Conservation (phyloP, 2,329 filamentous ascomycete species). For the Orbilia javanica region DNA sequence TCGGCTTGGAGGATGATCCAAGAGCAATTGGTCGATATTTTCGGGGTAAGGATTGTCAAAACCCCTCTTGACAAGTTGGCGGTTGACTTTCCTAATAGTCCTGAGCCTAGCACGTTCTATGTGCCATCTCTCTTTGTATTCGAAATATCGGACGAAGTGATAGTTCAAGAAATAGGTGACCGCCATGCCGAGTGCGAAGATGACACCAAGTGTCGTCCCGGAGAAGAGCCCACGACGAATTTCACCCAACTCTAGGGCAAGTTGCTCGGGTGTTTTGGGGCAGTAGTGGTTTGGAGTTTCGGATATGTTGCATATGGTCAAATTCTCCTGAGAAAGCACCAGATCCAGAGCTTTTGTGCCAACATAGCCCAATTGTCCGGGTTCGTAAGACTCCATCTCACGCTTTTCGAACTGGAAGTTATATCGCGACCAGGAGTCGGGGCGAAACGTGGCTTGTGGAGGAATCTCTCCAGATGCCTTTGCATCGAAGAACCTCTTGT, state of each 20-base stretch:
- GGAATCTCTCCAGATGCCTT: slow-evolving; percentile 30
- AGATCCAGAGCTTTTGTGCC: neutral
- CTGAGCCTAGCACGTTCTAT: slow-evolving; percentile 33
- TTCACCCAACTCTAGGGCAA: slow-evolving; percentile 21
- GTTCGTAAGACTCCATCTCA: neutral
- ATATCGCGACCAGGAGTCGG: slow-evolving; percentile 44
- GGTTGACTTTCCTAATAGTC: slow-evolving; percentile 36
- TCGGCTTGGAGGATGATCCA: slow-evolving; percentile 42
- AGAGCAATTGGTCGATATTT: slow-evolving; percentile 37
- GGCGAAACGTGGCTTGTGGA: slow-evolving; percentile 30
- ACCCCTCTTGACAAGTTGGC: slow-evolving; percentile 16
- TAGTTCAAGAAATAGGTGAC: slow-evolving; percentile 26
- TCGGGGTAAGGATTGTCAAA: slow-evolving; percentile 37
- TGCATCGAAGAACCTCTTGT: slow-evolving; percentile 15
- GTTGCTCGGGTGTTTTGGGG: slow-evolving; percentile 25
- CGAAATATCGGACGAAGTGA: slow-evolving; percentile 47
- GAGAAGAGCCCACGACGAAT: slow-evolving; percentile 23
- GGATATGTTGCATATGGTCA: slow-evolving; percentile 25
- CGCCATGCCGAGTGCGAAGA: slow-evolving; percentile 11
- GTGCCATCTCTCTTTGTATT: slow-evolving; percentile 53
- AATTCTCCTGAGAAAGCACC: neutral
- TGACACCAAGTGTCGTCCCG: slow-evolving; percentile 26
- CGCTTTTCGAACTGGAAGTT: slow-evolving; percentile 41
- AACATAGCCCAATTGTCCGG: neutral
- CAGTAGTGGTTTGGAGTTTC: slow-evolving; percentile 37